Conservation (phyloP, 2,329 filamentous ascomycete species). For the Cercospora sp. region DNA sequence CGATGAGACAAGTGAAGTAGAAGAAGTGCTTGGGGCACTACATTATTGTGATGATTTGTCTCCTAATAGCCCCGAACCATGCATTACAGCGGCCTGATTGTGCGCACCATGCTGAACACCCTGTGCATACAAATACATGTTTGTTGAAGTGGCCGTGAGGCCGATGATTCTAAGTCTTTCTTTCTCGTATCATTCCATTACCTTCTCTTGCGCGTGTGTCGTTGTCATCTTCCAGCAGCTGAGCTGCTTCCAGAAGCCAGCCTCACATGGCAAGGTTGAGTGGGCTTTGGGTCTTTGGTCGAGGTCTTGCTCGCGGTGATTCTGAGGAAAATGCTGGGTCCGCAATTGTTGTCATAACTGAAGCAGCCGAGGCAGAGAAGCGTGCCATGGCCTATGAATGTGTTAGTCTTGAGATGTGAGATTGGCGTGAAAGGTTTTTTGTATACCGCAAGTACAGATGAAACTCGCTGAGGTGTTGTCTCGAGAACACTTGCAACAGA, state of each 20-base stretch:
- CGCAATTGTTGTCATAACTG: slow-evolving; percentile 13
- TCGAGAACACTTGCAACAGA: slow-evolving; percentile 20
- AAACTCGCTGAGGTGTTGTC: slow-evolving; percentile 17
- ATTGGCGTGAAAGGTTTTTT: not conserved
- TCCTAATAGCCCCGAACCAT: not conserved
- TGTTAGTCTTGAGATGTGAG: not conserved
- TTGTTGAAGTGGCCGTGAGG: not conserved
- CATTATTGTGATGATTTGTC: not conserved
- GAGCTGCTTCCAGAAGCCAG: not conserved
- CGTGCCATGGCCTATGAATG: slow-evolving; percentile 9
- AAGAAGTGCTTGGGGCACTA: not conserved
- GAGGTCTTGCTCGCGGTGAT: slow-evolving; percentile 5
- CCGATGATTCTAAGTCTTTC: not conserved
- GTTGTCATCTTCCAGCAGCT: not conserved
- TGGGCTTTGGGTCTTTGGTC: not conserved
- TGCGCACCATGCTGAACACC: not conserved
- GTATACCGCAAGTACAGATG: slow-evolving; percentile 15
- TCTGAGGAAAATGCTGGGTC: slow-evolving; percentile 1
- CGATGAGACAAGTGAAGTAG: not conserved
- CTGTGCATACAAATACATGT: not conserved
- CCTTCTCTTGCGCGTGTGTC: not conserved
- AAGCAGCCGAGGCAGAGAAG: slow-evolving; percentile 18
- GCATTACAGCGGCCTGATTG: not conserved
- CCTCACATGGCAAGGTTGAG: not conserved
- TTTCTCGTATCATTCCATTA: not conserved